phyloP scores from a whole-genome alignment of 495 filamentous ascomycete species.

The Annulohypoxylon moriforme region DNA sequence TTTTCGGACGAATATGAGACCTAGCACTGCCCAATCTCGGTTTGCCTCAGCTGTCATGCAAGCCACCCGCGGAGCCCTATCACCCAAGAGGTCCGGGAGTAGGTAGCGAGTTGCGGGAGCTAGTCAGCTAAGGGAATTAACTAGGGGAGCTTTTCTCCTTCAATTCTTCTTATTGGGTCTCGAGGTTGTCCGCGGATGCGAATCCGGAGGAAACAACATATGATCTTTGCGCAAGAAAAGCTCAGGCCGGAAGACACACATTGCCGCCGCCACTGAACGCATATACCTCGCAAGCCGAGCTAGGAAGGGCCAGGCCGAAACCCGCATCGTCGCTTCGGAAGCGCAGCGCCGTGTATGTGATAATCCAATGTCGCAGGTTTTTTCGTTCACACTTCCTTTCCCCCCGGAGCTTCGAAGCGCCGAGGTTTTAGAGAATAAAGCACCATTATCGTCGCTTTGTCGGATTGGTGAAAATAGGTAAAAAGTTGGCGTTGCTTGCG shows the following conservation, averaged over 20 bases:
- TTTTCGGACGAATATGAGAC: constrained; percentile 19
- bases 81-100: constrained; percentile 10
- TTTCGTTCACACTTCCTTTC: constrained; percentile 6
- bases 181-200: background rate
- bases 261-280: constrained; percentile 8
- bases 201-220: constrained; percentile 5
- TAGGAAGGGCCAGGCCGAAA: constrained; percentile 26
- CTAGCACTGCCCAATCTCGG: constrained; percentile 10
- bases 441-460: background rate
- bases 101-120: constrained; percentile 2
- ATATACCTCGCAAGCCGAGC: constrained; percentile 9
- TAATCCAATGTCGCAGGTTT: constrained; percentile 8
- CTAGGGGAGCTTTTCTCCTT: background rate
- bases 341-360: constrained; percentile 3
- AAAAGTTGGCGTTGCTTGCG: background rate
- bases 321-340: constrained; percentile 11
- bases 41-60: constrained; percentile 18
- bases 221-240: constrained; percentile 4
- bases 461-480: background rate
- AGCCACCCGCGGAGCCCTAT: background rate
- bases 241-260: constrained; percentile 22
- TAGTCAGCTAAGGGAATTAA: background rate
- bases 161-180: background rate
- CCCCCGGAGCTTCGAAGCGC: constrained; percentile 14
- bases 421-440: background rate